phyloP scores from a whole-genome alignment of 805 yeast species.

The Sugiyamaella americana region DNA sequence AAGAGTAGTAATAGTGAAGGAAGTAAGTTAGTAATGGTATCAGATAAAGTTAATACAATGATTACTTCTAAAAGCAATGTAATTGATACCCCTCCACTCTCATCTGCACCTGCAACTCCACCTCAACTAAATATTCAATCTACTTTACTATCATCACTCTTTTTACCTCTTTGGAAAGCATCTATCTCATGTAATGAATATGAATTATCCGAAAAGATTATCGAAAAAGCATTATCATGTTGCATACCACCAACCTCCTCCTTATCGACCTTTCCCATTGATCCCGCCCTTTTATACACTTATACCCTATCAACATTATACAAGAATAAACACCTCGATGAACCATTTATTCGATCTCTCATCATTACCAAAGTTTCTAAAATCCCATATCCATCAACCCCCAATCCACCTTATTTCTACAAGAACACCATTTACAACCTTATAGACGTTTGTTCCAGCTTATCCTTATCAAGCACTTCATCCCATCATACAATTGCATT shows the following conservation, averaged over 20 bases:
- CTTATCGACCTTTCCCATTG: no score
- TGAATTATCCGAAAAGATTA: neutral
- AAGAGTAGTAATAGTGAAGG: no score
- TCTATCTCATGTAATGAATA: constrained; percentile 2
- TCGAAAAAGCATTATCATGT: neutral
- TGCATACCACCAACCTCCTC: neutral
- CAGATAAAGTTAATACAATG: neutral
- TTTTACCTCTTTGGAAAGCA: constrained; percentile 12
- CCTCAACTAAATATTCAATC: neutral
- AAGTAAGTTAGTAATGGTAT: no score
- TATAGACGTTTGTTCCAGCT: neutral
- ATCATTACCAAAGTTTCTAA: no score
- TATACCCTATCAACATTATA: neutral
- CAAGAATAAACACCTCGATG: neutral
- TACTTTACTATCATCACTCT: neutral
- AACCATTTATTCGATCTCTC: neutral
- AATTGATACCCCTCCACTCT: no score
- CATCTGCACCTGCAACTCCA: neutral
- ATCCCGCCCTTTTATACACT: neutral
- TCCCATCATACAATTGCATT: neutral
- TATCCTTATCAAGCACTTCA: neutral
- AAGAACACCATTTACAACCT: neutral
- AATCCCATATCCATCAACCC: neutral
- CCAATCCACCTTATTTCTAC: neutral
- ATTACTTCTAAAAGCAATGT: no score